These are phyloP conservation scores for Hyphopichia khmerensis DNA, from an alignment of 1,139 yeast species.

Conservation along the genomic window DNA sequence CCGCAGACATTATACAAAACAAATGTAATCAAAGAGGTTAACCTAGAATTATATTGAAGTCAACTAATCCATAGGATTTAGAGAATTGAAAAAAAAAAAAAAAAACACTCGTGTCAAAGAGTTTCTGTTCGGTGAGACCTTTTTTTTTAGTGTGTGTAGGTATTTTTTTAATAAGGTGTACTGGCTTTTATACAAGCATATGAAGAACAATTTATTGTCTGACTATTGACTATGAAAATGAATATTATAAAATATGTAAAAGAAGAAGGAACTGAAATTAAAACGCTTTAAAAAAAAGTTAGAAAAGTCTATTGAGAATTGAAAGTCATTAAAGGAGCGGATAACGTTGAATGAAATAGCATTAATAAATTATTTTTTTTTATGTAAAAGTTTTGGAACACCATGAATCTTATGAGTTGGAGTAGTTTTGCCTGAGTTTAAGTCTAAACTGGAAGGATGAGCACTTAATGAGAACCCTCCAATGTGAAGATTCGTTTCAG, in stretches of 20 bases:
- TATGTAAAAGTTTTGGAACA: constrained; percentile 3
- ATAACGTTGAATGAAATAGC: neutral
- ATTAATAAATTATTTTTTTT: constrained; percentile 1
- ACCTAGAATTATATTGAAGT: too few relatives aligned
- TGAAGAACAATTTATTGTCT: too few relatives aligned
- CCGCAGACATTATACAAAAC: neutral
- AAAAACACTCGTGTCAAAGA: neutral
- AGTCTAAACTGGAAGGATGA: neutral
- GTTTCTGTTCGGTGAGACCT: too few relatives aligned
- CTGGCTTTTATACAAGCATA: too few relatives aligned
- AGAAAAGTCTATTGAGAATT: neutral
- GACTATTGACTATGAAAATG: too few relatives aligned
- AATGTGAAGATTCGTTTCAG: neutral
- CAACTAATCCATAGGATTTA: too few relatives aligned
- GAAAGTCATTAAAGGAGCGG: neutral
- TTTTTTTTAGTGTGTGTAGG: too few relatives aligned
- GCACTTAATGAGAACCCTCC: neutral
- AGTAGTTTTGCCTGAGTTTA: neutral
- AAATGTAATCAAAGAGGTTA: too few relatives aligned
- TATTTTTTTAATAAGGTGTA: too few relatives aligned
- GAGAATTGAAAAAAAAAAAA: neutral
- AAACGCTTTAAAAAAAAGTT: neutral
- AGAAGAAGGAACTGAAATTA: neutral
- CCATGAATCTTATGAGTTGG: constrained; percentile 2
- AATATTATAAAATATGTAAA: too few relatives aligned